These are phyloP conservation scores for Aspergillus conjunctus DNA, from an alignment of 495 filamentous ascomycete species.

Conservation along the genomic window DNA sequence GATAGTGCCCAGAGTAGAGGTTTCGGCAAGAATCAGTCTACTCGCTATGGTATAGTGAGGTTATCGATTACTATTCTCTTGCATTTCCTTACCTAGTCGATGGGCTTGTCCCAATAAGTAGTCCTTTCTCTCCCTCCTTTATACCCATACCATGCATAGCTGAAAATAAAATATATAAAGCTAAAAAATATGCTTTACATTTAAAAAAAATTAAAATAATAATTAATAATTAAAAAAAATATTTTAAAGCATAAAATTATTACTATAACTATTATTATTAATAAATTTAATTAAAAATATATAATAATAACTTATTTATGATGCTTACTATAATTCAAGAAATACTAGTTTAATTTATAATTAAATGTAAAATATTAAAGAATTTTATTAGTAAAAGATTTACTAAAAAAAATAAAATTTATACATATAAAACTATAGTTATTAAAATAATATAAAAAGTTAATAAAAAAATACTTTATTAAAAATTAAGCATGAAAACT, in stretches of 20 bases:
- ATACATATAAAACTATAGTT: neutral
- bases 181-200: neutral
- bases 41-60: too few relatives aligned
- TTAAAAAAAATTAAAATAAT: neutral
- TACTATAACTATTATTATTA: constrained; percentile 14
- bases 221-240: neutral
- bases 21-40: too few relatives aligned
- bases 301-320: neutral
- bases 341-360: neutral
- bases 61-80: too few relatives aligned
- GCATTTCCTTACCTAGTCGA: too few relatives aligned
- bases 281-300: constrained; percentile 4
- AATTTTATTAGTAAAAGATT: constrained; percentile 19
- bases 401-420: constrained; percentile 11
- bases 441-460: constrained; percentile 4
- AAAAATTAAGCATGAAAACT: neutral
- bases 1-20: too few relatives aligned
- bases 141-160: neutral
- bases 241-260: neutral
- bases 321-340: neutral
- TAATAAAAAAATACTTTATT: constrained; percentile 3
- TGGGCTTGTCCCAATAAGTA: too few relatives aligned
- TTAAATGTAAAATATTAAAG: constrained; percentile 13
- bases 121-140: too few relatives aligned
- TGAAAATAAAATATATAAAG: neutral